phyloP scores from a whole-genome alignment of 1,284 basidiomycete genomes.

The Chalciporus piperatoides region DNA sequence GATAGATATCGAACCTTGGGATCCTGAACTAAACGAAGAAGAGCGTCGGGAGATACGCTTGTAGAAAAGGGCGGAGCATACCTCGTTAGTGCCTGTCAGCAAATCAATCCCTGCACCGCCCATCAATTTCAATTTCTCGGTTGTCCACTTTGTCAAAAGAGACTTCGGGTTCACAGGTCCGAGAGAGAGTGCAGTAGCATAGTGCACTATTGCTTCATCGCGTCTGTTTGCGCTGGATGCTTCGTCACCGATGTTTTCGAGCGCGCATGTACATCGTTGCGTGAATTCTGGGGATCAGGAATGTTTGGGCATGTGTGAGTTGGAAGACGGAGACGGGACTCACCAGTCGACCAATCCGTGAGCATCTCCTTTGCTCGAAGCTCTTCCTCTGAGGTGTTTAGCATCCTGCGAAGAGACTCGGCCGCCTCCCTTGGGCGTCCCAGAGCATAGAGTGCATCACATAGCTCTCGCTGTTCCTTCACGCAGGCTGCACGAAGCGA shows the following conservation, averaged over 20 bases:
- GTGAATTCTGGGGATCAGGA: conserved; percentile 8
- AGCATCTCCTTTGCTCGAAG: not conserved
- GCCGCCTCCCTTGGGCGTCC: conserved; percentile 4
- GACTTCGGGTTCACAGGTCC: not conserved
- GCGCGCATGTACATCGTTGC: not conserved
- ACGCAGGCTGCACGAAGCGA: not conserved
- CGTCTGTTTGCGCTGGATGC: not conserved
- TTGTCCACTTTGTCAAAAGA: conserved; percentile 10
- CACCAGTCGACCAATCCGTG: conserved; percentile 7
- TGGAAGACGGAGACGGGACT: not conserved
- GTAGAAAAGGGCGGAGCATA: no score
- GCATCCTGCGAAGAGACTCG: not conserved
- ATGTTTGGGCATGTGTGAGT: not conserved
- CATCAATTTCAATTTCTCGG: not conserved
- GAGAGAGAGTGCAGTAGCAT: conserved; percentile 7
- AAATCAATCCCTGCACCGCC: no score
- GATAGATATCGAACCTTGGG: not conserved
- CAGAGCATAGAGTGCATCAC: not conserved
- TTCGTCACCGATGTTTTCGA: conserved; percentile 3
- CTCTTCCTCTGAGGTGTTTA: not conserved
- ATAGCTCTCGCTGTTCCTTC: conserved; percentile 7
- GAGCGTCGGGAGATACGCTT: not conserved
- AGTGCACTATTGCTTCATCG: conserved; percentile 5
- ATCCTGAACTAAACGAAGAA: conserved; percentile 5
- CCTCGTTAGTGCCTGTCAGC: no score